Evolutionary conservation across 2,329 filamentous ascomycete genomes (phyloP), one percentile per base, ranked within the genome.

Genomic region (Diaporthe sp.): DNA sequence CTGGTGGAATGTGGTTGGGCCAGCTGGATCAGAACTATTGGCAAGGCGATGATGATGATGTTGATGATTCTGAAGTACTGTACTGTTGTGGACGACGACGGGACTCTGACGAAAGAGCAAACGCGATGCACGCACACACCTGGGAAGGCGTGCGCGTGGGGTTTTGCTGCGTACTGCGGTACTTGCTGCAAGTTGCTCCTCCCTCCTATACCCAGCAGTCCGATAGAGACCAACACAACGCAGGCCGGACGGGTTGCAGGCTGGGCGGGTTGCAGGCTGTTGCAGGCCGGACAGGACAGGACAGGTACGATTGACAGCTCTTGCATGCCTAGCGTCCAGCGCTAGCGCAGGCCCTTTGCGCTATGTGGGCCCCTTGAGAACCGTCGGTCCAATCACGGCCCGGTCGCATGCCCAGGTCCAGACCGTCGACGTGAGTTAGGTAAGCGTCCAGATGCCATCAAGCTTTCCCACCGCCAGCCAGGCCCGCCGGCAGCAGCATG

Each of bases 341-440:
- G n/a, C 61, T 73, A 73, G 71, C 71, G 71, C 44, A 73, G 71
- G 71, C 58, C 71, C 71, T 73, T 39, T 3, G 53, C 31, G 49
- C 55, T 9, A 73, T 57, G 58, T 73, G 71, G 71, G 49, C 0
- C 51, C 37, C 1, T 13, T 4, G 37, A 28, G 25, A 22, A 10
- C 58, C 34, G 25, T 2, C 5, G 22, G 49, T 12, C 71, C 71
- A 73, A 73, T 73, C n/a, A 65, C 1, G 17, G 13, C 31, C 22
- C 57, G 2, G 53, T 58, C 53, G 68, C 34, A 44, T 53, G 37
- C 31, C 15, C 49, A 53, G 22, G 65, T 68, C 65, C 65, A 68
- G 65, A 69, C 65, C 65, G 65, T 55, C 34, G n/a, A 13, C 34
- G 34, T 49, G 3, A 1, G 34, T 69, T 69, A 69, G 37, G 65